Conservation (phyloP, 2,329 filamentous ascomycete genomes). For the Phaeosphaeria sp. region DNA sequence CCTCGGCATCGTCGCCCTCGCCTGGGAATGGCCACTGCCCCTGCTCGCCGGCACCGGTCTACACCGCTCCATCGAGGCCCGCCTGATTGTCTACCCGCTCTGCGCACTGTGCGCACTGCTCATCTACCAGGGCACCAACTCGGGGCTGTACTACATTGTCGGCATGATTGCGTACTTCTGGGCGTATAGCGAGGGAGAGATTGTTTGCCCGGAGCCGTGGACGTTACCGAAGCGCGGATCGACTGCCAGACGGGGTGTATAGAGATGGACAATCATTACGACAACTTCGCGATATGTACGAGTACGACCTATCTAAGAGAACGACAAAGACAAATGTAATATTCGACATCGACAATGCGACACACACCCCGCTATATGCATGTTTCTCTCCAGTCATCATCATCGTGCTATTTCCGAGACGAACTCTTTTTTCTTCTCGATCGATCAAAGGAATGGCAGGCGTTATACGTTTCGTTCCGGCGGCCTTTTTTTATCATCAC, state of each 20-base stretch:
- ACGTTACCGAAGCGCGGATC: conserved; percentile 56
- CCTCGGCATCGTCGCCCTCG: conserved; percentile 77
- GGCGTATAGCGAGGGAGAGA: conserved; percentile 94
- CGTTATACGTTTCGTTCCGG: too few relatives aligned
- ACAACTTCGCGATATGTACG: neutral
- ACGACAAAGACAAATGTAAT: neutral
- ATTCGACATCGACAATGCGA: neutral
- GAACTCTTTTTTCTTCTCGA: too few relatives aligned
- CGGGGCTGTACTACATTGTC: conserved; percentile 89
- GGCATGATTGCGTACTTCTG: conserved; percentile 91
- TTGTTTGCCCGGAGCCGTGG: conserved; percentile 59
- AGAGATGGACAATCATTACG: conserved; percentile 9
- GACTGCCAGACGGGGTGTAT: conserved; percentile 29
- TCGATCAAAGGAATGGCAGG: neutral
- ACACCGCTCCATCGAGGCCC: conserved; percentile 86
- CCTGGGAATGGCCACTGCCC: conserved; percentile 87
- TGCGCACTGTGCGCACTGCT: conserved; percentile 76
- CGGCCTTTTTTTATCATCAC: neutral
- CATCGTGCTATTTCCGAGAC: neutral
- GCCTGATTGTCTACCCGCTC: conserved; percentile 83
- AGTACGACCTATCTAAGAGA: neutral
- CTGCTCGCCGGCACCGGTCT: conserved; percentile 77
- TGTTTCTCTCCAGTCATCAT: neutral
- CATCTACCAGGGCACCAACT: conserved; percentile 90
- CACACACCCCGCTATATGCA: neutral